Percentiles rank a stretch among this genome's conserved stretches.
Evolutionary conservation across 352 stramenopile species (phyloP).

Genomic region (Thalassiosira ordinaria): DNA sequence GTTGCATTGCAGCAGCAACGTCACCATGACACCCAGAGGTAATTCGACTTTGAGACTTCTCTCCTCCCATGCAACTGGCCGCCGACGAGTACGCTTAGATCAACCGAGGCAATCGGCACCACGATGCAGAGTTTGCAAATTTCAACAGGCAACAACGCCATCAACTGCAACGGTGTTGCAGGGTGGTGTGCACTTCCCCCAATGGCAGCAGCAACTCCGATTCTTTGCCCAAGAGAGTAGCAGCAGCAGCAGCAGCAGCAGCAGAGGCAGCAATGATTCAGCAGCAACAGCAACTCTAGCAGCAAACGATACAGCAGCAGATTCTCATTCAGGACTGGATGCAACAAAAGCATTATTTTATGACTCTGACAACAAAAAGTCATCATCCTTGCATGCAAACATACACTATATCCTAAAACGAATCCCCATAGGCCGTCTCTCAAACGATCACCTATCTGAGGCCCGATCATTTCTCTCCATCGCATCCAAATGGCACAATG

Average conservation of each 20-base stretch:
- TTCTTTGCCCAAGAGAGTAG: slow-evolving; percentile 4
- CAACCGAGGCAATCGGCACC: not conserved
- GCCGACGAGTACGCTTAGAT: no score
- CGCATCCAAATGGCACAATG: slow-evolving; percentile 44
- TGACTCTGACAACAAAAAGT: not conserved
- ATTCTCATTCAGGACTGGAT: no score
- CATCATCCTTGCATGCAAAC: slow-evolving; percentile 12
- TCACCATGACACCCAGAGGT: not conserved
- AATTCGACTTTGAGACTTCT: not conserved
- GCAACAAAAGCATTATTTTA: no score
- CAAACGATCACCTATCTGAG: slow-evolving; percentile 20
- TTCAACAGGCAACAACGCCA: slow-evolving; percentile 7
- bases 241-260: no score
- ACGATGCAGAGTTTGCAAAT: not conserved
- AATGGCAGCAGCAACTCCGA: slow-evolving; percentile 1
- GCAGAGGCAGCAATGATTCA: no score
- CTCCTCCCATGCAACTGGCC: no score
- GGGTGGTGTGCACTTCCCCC: not conserved
- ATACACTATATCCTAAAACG: slow-evolving; percentile 39
- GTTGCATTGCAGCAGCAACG: not conserved
- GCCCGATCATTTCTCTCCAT: slow-evolving; percentile 45
- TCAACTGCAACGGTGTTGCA: slow-evolving; percentile 21
- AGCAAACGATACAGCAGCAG: no score
- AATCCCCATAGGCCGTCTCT: slow-evolving; percentile 26
- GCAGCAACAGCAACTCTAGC: no score